A percentile compares a stretch with the other conserved stretches of the same genome.
These are phyloP conservation scores for Calocera viscosa DNA, from an alignment of 768 basidiomycete species.

Conservation along the genomic window DNA sequence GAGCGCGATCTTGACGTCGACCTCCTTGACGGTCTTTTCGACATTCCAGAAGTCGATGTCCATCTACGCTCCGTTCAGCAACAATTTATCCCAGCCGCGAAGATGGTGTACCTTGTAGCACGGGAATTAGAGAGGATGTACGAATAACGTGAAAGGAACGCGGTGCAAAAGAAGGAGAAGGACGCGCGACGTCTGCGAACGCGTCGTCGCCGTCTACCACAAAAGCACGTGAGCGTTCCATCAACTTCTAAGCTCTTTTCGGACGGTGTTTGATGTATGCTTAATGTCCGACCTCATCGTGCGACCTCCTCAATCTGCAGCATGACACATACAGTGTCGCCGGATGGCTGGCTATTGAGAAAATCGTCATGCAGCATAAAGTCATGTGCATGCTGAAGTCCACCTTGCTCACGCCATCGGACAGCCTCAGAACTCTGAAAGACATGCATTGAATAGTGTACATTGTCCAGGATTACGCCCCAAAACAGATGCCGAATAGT, in stretches of 20 bases:
- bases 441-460: not conserved
- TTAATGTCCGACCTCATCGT: too few species aligned
- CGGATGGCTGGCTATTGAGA: too few species aligned
- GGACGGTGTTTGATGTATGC: not conserved
- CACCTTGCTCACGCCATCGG: too few species aligned
- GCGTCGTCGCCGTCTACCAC: not conserved
- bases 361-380: too few species aligned
- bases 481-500: not conserved
- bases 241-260: not conserved
- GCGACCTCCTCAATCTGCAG: too few species aligned
- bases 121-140: not conserved
- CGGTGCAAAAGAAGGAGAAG: not conserved
- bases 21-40: not conserved
- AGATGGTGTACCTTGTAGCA: not conserved
- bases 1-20: not conserved
- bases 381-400: too few species aligned
- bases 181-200: not conserved
- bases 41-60: conserved; percentile 6
- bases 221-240: not conserved
- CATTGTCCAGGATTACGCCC: not conserved
- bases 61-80: not conserved
- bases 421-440: too few species aligned
- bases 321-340: too few species aligned
- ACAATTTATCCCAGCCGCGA: not conserved
- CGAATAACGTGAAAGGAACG: not conserved